Evolutionary conservation across 192 early-diverging fungal genomes (phyloP).

Genomic region (Podila verticillata): DNA sequence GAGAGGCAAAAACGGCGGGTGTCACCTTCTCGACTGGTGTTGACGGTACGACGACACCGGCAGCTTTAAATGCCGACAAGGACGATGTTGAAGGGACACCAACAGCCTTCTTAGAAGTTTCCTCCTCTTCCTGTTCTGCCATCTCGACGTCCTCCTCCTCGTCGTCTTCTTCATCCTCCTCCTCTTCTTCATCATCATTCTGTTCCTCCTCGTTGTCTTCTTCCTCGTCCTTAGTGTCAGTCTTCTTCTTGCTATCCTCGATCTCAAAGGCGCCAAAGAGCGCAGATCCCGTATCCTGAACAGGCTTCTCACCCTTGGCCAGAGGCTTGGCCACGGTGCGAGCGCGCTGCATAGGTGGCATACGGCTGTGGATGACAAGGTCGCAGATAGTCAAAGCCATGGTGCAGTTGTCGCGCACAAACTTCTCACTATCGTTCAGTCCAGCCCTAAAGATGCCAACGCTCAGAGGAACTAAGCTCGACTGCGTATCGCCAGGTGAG

Average conservation of each 20-base stretch:
- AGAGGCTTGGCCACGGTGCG: conserved; percentile 15
- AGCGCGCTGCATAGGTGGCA: conserved; percentile 61
- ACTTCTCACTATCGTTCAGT: conserved; percentile 51
- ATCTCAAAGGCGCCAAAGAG: conserved; percentile 38
- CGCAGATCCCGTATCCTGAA: conserved; percentile 23
- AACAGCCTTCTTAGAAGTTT: neutral
- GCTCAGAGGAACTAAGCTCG: conserved; percentile 38
- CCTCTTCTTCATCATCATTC: neutral
- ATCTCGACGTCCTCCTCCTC: neutral
- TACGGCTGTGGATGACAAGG: conserved; percentile 59
- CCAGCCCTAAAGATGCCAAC: conserved; percentile 45
- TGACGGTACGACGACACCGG: conserved; percentile 5
- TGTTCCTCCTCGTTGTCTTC: conserved; percentile 17
- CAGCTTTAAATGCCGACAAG: conserved; percentile 39
- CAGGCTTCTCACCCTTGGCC: conserved; percentile 28
- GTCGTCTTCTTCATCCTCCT: conserved; percentile 5
- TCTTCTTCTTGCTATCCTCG: neutral
- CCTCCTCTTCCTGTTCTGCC: conserved; percentile 19
- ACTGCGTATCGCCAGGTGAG: conserved; percentile 42
- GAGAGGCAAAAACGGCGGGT: neutral
- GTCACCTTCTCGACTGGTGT: neutral
- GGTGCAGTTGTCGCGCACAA: conserved; percentile 32
- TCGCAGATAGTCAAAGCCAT: conserved; percentile 62
- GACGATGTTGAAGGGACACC: conserved; percentile 1
- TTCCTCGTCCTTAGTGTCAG: conserved; percentile 1